Evolutionary conservation across 2,329 filamentous ascomycete species (phyloP).

Genomic region (Alternaria viburni): DNA sequence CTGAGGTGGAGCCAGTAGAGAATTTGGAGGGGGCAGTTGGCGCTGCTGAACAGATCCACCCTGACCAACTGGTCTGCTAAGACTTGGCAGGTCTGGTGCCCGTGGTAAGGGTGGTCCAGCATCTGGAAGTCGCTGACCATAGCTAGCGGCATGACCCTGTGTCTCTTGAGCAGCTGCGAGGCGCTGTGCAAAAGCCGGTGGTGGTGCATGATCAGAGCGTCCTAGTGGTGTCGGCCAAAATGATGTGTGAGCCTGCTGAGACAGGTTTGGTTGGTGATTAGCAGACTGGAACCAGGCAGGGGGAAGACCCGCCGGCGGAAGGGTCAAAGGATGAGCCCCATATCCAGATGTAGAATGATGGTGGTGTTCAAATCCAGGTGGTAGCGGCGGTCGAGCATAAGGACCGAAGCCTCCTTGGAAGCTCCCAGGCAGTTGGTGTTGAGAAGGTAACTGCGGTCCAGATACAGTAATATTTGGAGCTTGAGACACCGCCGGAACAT

Average conservation of each 20-base stretch:
- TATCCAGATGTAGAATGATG: neutral
- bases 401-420: neutral
- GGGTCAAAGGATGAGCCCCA: neutral
- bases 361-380: neutral
- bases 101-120: neutral
- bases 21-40: neutral
- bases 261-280: neutral
- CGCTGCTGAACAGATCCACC: neutral
- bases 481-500: neutral
- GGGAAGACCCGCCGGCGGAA: neutral
- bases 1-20: neutral
- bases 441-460: neutral
- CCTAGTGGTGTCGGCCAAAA: neutral
- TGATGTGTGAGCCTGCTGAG: neutral
- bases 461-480: neutral
- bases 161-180: neutral
- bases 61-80: neutral
- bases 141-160: neutral
- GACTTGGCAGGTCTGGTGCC: neutral
- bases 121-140: neutral
- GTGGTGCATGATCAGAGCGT: neutral
- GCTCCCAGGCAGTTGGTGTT: neutral
- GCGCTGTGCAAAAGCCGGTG: constrained; percentile 1
- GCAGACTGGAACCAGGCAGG: neutral
- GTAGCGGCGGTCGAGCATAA: neutral